Conservation (phyloP, 768 basidiomycete genomes). For the Cantharellus anzutake region DNA sequence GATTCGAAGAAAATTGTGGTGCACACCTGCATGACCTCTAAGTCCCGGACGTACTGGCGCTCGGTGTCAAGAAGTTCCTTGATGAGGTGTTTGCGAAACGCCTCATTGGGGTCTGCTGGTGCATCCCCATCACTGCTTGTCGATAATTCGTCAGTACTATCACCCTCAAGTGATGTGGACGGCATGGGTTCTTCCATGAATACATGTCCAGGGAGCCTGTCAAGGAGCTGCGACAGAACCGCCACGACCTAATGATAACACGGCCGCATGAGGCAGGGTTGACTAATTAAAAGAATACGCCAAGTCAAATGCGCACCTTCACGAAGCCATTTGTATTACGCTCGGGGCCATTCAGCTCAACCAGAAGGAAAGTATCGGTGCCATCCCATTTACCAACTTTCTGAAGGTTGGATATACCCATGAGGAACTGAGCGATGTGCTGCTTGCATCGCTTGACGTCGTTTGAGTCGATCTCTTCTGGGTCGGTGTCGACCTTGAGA, state of each 20-base stretch:
- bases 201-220: conserved; percentile 46
- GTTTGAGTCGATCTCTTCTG: conserved; percentile 32
- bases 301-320: conserved; percentile 39
- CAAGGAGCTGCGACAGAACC: conserved; percentile 71
- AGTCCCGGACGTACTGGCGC: conserved; percentile 88
- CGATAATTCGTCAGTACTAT: neutral
- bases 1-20: conserved; percentile 10
- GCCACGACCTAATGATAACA: conserved; percentile 47
- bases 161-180: conserved; percentile 7
- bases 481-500: conserved; percentile 42
- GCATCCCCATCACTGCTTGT: conserved; percentile 5
- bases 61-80: conserved; percentile 89
- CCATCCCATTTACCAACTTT: conserved; percentile 27
- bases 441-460: conserved; percentile 71
- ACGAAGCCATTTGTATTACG: conserved; percentile 85
- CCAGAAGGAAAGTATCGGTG: conserved; percentile 67
- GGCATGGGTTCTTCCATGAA: conserved; percentile 32
- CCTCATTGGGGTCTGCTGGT: conserved; percentile 22
- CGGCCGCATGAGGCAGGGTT: neutral
- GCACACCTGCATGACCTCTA: conserved; percentile 87
- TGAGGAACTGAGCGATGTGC: conserved; percentile 79
- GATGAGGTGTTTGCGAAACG: conserved; percentile 33
- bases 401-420: conserved; percentile 56
- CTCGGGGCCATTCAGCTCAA: conserved; percentile 46
- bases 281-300: neutral